These are phyloP conservation scores for Amphibolis antarctica DNA, from an alignment of 106 monocot species.

Conservation along the genomic window DNA sequence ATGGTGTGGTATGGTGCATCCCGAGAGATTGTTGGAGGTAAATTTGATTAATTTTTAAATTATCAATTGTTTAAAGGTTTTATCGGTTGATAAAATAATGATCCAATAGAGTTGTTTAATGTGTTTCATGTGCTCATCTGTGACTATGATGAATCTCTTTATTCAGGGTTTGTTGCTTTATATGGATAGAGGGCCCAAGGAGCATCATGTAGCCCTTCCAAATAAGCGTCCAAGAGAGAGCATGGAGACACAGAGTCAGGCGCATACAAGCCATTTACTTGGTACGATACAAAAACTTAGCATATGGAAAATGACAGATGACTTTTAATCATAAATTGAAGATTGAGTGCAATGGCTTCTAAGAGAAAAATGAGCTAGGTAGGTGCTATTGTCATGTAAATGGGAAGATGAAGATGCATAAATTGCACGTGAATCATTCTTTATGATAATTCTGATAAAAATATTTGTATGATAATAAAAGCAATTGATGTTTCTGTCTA, in stretches of 20 bases:
- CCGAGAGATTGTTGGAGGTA: constrained; percentile 90
- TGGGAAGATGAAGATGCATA: too few relatives aligned
- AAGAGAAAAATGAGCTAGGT: too few relatives aligned
- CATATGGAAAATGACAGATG: too few relatives aligned
- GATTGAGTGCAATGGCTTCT: too few relatives aligned
- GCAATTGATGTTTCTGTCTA: too few relatives aligned
- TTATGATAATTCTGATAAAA: too few relatives aligned
- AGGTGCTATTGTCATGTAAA: too few relatives aligned
- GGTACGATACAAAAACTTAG: constrained; percentile 7
- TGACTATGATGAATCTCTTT: background rate
- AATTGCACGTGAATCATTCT: too few relatives aligned
- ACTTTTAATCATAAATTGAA: too few relatives aligned
- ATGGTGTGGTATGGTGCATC: constrained; percentile 87
- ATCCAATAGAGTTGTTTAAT: background rate
- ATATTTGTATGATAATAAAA: too few relatives aligned
- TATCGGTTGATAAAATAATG: too few relatives aligned
- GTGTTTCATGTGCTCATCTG: background rate
- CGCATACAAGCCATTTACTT: background rate
- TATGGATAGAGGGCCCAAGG: constrained; percentile 82
- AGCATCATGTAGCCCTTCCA: constrained; percentile 59
- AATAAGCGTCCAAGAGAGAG: constrained; percentile 54
- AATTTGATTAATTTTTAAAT: background rate
- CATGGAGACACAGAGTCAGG: background rate
- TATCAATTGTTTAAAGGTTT: background rate
- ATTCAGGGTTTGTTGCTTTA: constrained; percentile 31